Conservation (phyloP, 148 eudicot genomes). For the Vaccinium vitisidaea region DNA sequence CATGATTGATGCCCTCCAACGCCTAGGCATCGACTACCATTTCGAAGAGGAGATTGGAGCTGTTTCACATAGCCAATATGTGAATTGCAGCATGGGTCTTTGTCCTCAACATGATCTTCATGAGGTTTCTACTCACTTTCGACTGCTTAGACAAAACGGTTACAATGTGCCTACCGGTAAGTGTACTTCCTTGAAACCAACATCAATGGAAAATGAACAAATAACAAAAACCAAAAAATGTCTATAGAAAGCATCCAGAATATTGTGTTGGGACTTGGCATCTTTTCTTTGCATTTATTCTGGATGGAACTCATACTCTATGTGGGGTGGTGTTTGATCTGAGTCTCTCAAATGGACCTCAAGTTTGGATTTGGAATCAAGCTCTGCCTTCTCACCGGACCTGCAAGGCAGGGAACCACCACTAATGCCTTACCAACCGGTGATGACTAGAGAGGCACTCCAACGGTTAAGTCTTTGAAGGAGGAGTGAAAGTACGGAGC, state of each 20-base stretch:
- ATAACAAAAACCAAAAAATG: neutral
- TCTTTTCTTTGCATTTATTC: neutral
- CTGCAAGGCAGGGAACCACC: too few species aligned
- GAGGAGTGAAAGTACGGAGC: too few species aligned
- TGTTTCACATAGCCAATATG: slow-evolving; percentile 15
- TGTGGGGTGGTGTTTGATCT: too few species aligned
- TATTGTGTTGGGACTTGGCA: neutral
- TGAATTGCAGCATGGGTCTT: neutral
- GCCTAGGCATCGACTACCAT: slow-evolving; percentile 33
- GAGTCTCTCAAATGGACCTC: too few species aligned
- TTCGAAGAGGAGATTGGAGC: slow-evolving; percentile 29
- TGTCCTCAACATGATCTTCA: slow-evolving; percentile 20
- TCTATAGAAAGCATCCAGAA: neutral
- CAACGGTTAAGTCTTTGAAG: too few species aligned
- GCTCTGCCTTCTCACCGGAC: too few species aligned
- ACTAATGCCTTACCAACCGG: too few species aligned
- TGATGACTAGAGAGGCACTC: too few species aligned
- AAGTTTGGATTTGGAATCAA: too few species aligned
- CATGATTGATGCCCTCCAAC: slow-evolving; percentile 31
- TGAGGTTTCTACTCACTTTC: slow-evolving; percentile 41
- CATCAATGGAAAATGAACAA: neutral
- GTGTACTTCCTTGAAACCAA: neutral
- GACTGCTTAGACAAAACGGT: slow-evolving; percentile 51
- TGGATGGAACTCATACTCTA: neutral
- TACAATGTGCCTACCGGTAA: slow-evolving; percentile 41